phyloP scores from a whole-genome alignment of 2,329 filamentous ascomycete genomes.

The Colletotrichum magnum region DNA sequence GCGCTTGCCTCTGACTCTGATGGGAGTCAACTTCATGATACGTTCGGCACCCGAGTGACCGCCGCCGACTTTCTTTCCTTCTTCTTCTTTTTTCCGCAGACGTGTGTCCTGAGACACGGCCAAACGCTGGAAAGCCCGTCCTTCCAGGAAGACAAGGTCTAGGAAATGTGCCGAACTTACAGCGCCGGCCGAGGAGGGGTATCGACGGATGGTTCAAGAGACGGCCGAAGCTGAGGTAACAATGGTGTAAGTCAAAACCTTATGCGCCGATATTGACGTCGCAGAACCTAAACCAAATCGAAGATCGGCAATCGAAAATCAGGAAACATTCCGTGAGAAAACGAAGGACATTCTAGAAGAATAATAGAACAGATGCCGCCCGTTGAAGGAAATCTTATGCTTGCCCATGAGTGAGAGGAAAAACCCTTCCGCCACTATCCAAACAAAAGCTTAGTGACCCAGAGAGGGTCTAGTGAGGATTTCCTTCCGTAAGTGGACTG shows the following conservation, averaged over 20 bases:
- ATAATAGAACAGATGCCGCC: not conserved
- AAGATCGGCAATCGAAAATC: not conserved
- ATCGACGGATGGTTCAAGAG: slow-evolving; percentile 18
- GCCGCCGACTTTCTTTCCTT: not conserved
- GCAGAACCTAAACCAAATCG: not conserved
- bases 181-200: slow-evolving; percentile 3
- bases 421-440: not conserved
- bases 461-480: slow-evolving; percentile 17
- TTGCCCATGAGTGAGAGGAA: not conserved
- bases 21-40: slow-evolving; percentile 63
- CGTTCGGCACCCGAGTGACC: not conserved
- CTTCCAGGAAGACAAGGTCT: not conserved
- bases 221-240: slow-evolving; percentile 23
- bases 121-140: not conserved
- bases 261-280: slow-evolving; percentile 9
- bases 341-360: not conserved
- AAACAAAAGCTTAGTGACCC: slow-evolving; percentile 2
- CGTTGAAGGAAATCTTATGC: not conserved
- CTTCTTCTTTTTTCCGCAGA: slow-evolving; percentile 1
- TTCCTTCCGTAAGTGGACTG: slow-evolving; percentile 18
- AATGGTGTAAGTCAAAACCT: slow-evolving; percentile 38
- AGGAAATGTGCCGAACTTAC: slow-evolving; percentile 11
- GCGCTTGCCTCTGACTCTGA: slow-evolving; percentile 64
- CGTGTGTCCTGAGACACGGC: slow-evolving; percentile 10
- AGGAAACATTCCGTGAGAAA: not conserved